These are phyloP conservation scores for Salix purpurea DNA, from an alignment of 345 rosid species.

Conservation along the genomic window DNA sequence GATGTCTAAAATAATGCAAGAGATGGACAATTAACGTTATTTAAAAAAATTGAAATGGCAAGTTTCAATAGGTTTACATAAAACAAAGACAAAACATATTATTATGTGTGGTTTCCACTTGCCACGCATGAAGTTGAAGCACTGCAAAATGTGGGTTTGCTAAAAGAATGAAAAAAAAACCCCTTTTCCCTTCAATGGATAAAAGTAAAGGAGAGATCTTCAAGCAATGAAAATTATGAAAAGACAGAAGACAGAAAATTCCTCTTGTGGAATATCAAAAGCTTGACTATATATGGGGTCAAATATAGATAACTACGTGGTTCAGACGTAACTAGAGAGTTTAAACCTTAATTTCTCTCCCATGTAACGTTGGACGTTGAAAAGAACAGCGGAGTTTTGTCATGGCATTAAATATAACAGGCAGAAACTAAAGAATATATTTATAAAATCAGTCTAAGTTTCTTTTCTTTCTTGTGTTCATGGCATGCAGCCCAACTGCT, in stretches of 20 bases:
- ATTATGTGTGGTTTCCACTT: not conserved
- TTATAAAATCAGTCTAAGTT: not conserved
- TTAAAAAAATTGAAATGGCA: not conserved
- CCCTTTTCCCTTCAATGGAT: not conserved
- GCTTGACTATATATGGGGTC: not conserved
- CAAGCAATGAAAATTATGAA: not conserved
- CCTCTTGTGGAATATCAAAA: not conserved
- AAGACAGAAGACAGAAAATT: not conserved
- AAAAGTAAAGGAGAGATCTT: not conserved
- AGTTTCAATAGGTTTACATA: not conserved
- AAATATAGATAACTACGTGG: constrained; percentile 6
- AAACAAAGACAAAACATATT: not conserved
- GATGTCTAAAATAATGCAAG: constrained; percentile 1
- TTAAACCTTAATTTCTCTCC: not conserved
- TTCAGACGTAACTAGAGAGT: not conserved
- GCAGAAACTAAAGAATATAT: too few relatives aligned
- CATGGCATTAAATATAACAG: not conserved
- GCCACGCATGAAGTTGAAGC: not conserved
- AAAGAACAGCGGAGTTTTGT: not conserved
- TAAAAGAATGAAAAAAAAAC: not conserved
- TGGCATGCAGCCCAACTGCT: not conserved
- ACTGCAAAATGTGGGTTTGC: not conserved
- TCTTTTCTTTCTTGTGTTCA: not conserved
- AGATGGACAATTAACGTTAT: not conserved
- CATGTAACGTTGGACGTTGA: not conserved